phyloP scores from a whole-genome alignment of 169 alveolate species.

The Eimeria acervulina region DNA sequence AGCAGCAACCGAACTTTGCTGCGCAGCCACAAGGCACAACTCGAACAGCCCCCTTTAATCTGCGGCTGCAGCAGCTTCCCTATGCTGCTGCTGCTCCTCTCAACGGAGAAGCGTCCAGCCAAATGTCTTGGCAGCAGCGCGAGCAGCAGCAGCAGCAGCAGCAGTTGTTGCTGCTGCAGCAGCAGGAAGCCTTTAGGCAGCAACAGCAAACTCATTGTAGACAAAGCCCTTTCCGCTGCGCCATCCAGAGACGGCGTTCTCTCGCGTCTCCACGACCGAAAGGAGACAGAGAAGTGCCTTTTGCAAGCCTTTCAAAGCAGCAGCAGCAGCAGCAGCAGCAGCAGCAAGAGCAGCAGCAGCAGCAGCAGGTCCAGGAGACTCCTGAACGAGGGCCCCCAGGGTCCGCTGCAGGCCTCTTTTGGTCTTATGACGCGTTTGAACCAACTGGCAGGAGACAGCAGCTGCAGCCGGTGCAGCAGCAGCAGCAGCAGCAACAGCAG shows the following conservation, averaged over 20 bases:
- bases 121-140: not conserved
- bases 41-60: not conserved
- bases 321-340: not conserved
- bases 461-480: not conserved
- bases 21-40: not conserved
- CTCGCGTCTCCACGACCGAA: not conserved
- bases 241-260: not conserved
- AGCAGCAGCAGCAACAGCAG: not conserved
- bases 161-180: not conserved
- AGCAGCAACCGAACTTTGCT: not conserved
- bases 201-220: not conserved
- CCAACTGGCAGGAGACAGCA: not conserved
- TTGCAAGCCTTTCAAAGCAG: not conserved
- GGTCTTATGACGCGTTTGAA: not conserved
- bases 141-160: constrained; percentile 12
- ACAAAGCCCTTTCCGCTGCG: constrained; percentile 22
- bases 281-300: not conserved
- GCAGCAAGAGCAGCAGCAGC: not conserved
- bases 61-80: not conserved
- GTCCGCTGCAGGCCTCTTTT: not conserved
- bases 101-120: not conserved
- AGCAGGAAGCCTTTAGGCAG: not conserved
- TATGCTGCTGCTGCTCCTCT: not conserved
- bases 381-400: not conserved
- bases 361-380: not conserved